Base-by-base conservation (phyloP, 2,329 filamentous ascomycete species). In the Colletotrichum magnum region DNA sequence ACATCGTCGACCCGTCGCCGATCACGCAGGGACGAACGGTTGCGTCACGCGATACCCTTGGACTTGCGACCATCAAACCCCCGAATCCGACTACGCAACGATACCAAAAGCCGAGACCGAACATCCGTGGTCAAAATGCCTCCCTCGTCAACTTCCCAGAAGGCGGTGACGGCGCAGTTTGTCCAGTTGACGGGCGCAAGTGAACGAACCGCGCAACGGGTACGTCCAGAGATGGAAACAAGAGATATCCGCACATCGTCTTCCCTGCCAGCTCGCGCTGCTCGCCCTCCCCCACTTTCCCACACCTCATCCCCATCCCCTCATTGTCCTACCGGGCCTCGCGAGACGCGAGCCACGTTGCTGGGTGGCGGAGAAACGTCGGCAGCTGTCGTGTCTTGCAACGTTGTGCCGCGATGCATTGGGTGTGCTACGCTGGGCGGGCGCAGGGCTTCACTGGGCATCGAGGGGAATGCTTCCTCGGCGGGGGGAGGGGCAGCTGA, bases 181-280 rank as follows among this genome's bases (percentile, higher is more conserved):
- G 74, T 82, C 58, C 71, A 76, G 58, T 73, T 83, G 54, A 86
- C 85, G 12, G 83, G 84, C 41, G 79, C 81, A 16, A 76, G 77
- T 16, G 84, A 85, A 60, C 81, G 82, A 69, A 79, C 77, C 41
- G 84, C 85, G 43, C 77, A 79, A 66, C 80, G 81, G 77, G 85
- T 87, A 81, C 73, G 83, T 82, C 54, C 32, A 56, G 21, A 57
- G 61, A 50, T 18, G 18, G n/a, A 13, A 36, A 58, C 28, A 45
- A 45, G 32, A 51, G 18, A 51, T 28, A 60, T 39, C n/a, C 28
- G 28, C 28, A 9, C 28, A 32, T 36, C 32, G 32, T 36, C 32
- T 36, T 36, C 21, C 32, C 54, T 18, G 43, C 15, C 59, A 18
- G 28, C 18, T 24, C 24, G 18, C 47, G 9, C n/a, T 26, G n/a